Conservation (phyloP, 805 yeast species). For the Sugiyamaella qingdaonensis region DNA sequence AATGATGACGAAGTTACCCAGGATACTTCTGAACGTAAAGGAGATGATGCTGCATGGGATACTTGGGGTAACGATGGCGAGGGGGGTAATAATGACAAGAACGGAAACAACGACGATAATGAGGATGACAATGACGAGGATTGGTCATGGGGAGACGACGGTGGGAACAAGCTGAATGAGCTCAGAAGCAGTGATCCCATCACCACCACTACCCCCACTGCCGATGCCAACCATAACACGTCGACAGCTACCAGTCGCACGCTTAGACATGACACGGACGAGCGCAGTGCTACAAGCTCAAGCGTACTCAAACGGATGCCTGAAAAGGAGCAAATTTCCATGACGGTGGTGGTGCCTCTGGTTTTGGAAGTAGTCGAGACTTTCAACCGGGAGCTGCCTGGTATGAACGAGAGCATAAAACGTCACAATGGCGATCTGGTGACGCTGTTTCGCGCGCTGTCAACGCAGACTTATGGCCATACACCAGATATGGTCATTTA, state of each 20-base stretch:
- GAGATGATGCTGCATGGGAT: slow-evolving; percentile 3
- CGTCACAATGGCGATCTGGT: slow-evolving; percentile 17
- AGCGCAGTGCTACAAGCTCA: too few relatives aligned
- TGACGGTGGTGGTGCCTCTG: neutral
- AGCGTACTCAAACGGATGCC: neutral
- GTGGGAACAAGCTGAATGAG: neutral
- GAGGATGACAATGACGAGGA: slow-evolving; percentile 16
- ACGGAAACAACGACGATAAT: neutral
- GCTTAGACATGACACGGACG: neutral
- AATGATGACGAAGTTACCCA: slow-evolving; percentile 13
- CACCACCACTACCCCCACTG: neutral
- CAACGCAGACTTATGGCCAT: slow-evolving; percentile 16
- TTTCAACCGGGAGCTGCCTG: neutral
- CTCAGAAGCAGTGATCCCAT: neutral
- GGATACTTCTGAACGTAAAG: neutral
- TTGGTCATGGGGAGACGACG: slow-evolving; percentile 28
- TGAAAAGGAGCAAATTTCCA: neutral
- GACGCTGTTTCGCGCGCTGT: slow-evolving; percentile 24
- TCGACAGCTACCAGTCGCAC: too few relatives aligned
- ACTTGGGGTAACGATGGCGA: neutral
- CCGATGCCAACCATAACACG: neutral
- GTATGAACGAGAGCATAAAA: neutral
- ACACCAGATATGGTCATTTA: slow-evolving; percentile 15
- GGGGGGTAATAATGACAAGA: neutral
- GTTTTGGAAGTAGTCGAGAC: neutral